Evolutionary conservation across 805 yeast species (phyloP), one percentile per base, ranked within the genome.

Genomic region (Yarrowia yakushimensis): DNA sequence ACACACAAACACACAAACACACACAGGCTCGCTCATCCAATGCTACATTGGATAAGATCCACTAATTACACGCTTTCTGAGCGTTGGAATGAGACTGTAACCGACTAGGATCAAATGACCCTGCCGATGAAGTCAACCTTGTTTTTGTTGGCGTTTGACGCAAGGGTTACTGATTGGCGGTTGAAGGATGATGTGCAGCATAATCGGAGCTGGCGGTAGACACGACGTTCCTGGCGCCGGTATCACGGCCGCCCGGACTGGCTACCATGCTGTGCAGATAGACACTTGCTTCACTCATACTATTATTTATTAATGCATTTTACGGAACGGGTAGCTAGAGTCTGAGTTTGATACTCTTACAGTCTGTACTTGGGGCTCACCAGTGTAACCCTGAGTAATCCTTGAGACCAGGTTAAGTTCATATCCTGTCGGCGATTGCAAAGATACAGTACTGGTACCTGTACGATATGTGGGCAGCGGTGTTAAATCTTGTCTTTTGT

Each of bases 301-400:
- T n/a, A n/a, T 43, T 43, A 43, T 43, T 46, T 46, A 46, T 46
- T 46, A 46, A 46, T 46, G 54, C 54, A 46, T 46, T 46, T 36
- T 34, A 17, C 22, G 39, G 39, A 34, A 34, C 39, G 11, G 20
- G 12, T 2, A 22, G 17, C 5, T 18, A 10, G 28, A 41, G 45
- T 41, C 28, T 41, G 45, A 41, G 45, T 15, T 23, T 41, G 45
- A 23, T 34, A 12, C 17, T 13, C 34, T 31, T 31, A 25, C 27
- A 8, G 8, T 25, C 27, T 25, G 27, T 25, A 8, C 8, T 25
- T 25, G 27, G 27, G n/a, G 8, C 8, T 25, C 27, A 25, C 27
- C 4, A 25, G 27, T 8, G 27, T 25, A 25, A 30, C 33, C 10
- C 33, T 30, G 33, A 30, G 33, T 25, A 5, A 25, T 5, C 27